A percentile compares a stretch with the other conserved stretches of the same genome.
These are phyloP conservation scores for Polymyxa betae DNA, from an alignment of 208 protist genomes.

Conservation along the genomic window DNA sequence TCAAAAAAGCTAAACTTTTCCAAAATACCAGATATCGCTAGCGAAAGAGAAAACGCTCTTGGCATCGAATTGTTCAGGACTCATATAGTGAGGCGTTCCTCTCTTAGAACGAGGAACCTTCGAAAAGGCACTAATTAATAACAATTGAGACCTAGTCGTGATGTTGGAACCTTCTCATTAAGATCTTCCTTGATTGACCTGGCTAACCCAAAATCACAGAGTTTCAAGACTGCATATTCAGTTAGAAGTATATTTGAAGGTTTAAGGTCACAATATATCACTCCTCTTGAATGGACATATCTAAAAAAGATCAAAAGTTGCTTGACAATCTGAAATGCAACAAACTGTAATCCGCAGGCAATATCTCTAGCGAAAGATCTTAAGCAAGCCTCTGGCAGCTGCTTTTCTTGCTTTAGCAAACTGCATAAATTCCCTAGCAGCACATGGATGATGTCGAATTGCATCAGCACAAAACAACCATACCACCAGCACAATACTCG, in stretches of 20 bases:
- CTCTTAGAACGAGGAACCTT: background rate
- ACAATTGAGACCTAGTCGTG: background rate
- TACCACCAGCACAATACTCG: conserved; percentile 48
- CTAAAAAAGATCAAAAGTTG: background rate
- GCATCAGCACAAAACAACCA: background rate
- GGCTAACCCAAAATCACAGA: conserved; percentile 57
- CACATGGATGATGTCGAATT: background rate
- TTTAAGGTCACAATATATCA: conserved; percentile 59
- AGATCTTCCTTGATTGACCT: conserved; percentile 26
- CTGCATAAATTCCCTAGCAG: background rate
- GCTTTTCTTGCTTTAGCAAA: conserved; percentile 8
- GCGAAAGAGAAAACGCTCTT: background rate
- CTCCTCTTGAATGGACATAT: conserved; percentile 48
- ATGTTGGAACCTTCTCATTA: conserved; percentile 29
- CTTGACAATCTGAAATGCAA: background rate
- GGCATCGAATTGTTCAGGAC: conserved; percentile 31
- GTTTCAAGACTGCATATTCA: conserved; percentile 45
- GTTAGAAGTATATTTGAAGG: conserved; percentile 59
- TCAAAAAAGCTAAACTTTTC: conserved; percentile 4
- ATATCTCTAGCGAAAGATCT: conserved; percentile 14
- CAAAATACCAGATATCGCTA: conserved; percentile 22
- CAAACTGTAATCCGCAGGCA: conserved; percentile 20
- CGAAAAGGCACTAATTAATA: background rate
- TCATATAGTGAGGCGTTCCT: conserved; percentile 47
- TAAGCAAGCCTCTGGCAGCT: conserved; percentile 16